A percentile compares a stretch with the other conserved stretches of the same genome.
Conservation (phyloP, 805 yeast genomes). For the Suhomyces kilbournensis region DNA sequence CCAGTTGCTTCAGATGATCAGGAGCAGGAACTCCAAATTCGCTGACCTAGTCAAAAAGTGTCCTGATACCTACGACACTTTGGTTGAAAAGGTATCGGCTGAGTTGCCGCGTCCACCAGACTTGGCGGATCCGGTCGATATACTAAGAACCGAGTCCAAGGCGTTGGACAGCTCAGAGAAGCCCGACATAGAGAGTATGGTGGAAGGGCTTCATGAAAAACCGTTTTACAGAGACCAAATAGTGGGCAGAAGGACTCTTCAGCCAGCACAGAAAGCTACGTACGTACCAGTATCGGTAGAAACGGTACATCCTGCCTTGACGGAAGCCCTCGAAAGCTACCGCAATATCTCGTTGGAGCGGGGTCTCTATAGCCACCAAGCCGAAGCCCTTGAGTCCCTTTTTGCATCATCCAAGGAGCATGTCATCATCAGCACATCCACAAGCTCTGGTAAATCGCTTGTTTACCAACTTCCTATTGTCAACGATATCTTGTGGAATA, state of each 20-base stretch:
- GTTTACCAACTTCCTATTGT: constrained; percentile 88
- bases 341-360: constrained; percentile 43
- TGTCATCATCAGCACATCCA: constrained; percentile 88
- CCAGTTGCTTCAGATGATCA: constrained; percentile 59
- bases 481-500: constrained; percentile 38
- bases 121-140: constrained; percentile 61
- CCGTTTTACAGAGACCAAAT: constrained; percentile 65
- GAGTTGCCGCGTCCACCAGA: constrained; percentile 49
- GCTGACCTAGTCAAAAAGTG: constrained; percentile 10
- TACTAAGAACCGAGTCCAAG: constrained; percentile 6
- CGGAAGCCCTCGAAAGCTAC: constrained; percentile 46
- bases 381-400: constrained; percentile 61
- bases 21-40: constrained; percentile 56
- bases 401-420: constrained; percentile 49
- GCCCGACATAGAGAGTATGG: constrained; percentile 47
- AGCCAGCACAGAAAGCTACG: constrained; percentile 44
- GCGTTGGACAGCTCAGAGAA: constrained; percentile 1
- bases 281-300: constrained; percentile 40
- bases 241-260: constrained; percentile 45
- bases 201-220: constrained; percentile 44
- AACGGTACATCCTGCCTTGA: constrained; percentile 45
- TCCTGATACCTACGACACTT: neutral
- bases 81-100: constrained; percentile 25
- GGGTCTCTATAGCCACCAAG: constrained; percentile 76
- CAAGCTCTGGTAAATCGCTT: constrained; percentile 93